Conservation (phyloP, 2,329 filamentous ascomycete genomes). For the Diaporthe vexans region DNA sequence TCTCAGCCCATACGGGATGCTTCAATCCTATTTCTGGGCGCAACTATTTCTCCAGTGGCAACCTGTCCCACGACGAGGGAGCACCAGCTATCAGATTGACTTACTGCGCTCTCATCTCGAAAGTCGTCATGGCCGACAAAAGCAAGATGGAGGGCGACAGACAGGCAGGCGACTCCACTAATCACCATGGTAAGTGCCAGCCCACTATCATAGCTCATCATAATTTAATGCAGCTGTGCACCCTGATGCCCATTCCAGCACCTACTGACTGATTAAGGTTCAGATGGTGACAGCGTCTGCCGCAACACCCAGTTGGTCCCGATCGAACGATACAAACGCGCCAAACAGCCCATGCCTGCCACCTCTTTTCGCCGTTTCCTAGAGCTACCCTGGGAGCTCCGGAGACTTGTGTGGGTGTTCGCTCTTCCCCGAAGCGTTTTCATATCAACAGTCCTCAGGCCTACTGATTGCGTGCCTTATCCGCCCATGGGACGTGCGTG, state of each 20-base stretch:
- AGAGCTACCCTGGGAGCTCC: neutral
- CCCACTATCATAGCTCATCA: rapidly evolving
- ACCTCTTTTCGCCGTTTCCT: neutral
- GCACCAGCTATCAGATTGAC: neutral
- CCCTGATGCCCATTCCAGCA: neutral
- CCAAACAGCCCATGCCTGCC: neutral
- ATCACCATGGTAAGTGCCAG: neutral
- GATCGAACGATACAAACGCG: neutral
- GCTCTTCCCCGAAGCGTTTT: neutral
- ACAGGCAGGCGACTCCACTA: neutral
- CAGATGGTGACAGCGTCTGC: neutral
- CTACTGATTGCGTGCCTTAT: neutral
- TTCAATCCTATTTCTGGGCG: too few species aligned
- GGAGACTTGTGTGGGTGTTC: neutral
- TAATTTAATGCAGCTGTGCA: neutral
- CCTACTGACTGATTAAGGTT: neutral
- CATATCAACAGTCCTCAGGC: neutral
- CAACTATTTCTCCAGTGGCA: neutral
- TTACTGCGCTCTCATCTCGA: neutral
- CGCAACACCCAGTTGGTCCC: neutral
- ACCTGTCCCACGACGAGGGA: neutral
- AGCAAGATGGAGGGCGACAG: neutral
- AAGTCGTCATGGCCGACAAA: neutral
- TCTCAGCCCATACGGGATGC: neutral
- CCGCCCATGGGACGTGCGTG: neutral